Evolutionary conservation across 805 yeast genomes (phyloP).

Genomic region (Monosporozyma servazzii): DNA sequence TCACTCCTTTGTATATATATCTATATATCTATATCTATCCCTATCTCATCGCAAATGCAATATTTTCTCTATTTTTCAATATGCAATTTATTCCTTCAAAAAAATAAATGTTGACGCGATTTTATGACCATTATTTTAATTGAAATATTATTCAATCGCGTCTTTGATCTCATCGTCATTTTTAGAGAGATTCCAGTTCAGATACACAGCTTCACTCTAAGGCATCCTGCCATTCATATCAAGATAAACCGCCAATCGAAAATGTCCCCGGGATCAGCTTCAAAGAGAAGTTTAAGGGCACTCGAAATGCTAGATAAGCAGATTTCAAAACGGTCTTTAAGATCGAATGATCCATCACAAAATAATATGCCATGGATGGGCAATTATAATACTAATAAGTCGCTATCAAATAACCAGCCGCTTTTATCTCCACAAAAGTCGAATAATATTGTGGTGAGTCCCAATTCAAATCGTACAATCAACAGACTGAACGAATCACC

Average conservation of each 20-base stretch:
- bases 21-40: neutral
- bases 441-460: neutral
- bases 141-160: neutral
- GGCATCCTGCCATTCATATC: no score
- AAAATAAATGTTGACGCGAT: neutral
- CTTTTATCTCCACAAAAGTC: neutral
- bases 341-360: neutral
- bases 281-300: constrained; percentile 11
- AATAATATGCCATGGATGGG: constrained; percentile 1
- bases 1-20: neutral
- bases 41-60: neutral
- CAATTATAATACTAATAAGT: neutral
- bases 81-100: neutral
- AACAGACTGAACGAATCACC: constrained; percentile 11
- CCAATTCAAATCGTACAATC: neutral
- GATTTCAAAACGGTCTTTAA: constrained; percentile 11
- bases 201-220: no score
- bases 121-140: neutral
- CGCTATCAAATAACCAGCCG: neutral
- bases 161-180: neutral
- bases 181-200: neutral
- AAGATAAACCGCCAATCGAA: neutral
- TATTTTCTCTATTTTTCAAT: neutral
- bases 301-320: constrained; percentile 23
- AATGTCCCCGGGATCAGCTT: neutral